A percentile compares a stretch with the other conserved stretches of the same genome.
These are phyloP conservation scores for Paraconiothyrium brasiliense DNA, from an alignment of 2,329 filamentous ascomycete genomes.

Conservation along the genomic window DNA sequence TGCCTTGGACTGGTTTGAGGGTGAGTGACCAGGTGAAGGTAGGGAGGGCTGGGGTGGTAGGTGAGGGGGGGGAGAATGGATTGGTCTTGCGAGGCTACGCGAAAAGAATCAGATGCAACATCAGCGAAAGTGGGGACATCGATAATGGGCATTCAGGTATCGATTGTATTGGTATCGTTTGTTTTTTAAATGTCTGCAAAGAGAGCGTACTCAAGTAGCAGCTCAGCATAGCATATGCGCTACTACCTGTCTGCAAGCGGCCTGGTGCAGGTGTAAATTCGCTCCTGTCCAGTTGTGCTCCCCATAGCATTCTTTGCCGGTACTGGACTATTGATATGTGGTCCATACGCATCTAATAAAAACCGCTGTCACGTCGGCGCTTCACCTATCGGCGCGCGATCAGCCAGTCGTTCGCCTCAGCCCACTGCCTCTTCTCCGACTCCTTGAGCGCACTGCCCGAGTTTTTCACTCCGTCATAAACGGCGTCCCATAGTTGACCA, in stretches of 20 bases:
- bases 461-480: conserved; percentile 67
- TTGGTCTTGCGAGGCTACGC: not conserved
- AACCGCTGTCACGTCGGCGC: not conserved
- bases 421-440: conserved; percentile 62
- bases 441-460: conserved; percentile 58
- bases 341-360: too few relatives aligned
- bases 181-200: not conserved
- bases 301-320: not conserved
- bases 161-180: not conserved
- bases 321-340: not conserved
- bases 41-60: not conserved
- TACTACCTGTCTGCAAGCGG: not conserved
- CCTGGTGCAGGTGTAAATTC: not conserved
- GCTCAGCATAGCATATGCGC: not conserved
- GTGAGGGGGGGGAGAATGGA: not conserved
- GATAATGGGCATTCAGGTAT: not conserved
- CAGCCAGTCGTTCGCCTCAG: conserved; percentile 69
- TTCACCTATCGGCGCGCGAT: conserved; percentile 35
- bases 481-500: conserved; percentile 72
- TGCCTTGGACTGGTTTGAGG: not conserved
- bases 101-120: too few relatives aligned
- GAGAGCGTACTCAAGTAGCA: not conserved
- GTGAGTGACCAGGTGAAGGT: not conserved
- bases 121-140: not conserved
- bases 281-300: not conserved